Conservation (phyloP, 192 early-diverging fungal species). For the Backusella morwellensis region DNA sequence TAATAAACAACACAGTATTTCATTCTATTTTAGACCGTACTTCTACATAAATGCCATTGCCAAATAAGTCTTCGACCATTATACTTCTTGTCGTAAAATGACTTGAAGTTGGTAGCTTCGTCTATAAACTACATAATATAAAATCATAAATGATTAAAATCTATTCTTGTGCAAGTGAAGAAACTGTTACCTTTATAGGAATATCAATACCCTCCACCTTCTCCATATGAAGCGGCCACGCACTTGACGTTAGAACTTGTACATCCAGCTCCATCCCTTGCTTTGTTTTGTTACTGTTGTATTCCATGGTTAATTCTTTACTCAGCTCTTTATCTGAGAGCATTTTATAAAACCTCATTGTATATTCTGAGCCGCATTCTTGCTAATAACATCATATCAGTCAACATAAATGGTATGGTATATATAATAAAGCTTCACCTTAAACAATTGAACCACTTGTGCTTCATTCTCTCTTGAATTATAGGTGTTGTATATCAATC, state of each 20-base stretch:
- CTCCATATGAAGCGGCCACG: background rate
- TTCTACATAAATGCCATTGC: background rate
- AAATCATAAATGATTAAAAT: background rate
- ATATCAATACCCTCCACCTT: background rate
- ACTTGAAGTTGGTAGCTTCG: background rate
- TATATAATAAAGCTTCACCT: background rate
- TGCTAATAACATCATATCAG: background rate
- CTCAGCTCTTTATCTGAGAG: background rate
- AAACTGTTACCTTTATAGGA: background rate
- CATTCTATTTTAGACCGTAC: background rate
- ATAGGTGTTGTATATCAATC: background rate
- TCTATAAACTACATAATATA: background rate
- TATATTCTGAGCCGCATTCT: background rate
- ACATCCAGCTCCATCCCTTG: background rate
- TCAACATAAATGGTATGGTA: background rate
- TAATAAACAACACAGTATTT: background rate
- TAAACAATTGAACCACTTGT: background rate
- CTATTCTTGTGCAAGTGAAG: too few species aligned
- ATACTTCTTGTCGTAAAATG: background rate
- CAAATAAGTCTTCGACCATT: background rate
- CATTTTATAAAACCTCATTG: background rate
- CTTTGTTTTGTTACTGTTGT: background rate
- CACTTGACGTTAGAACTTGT: background rate
- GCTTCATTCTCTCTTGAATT: background rate
- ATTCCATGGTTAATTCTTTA: background rate